Evolutionary conservation across 495 filamentous ascomycete genomes (phyloP), one percentile per base, ranked within the genome.

Genomic region (Aspergillus ellipticus): DNA sequence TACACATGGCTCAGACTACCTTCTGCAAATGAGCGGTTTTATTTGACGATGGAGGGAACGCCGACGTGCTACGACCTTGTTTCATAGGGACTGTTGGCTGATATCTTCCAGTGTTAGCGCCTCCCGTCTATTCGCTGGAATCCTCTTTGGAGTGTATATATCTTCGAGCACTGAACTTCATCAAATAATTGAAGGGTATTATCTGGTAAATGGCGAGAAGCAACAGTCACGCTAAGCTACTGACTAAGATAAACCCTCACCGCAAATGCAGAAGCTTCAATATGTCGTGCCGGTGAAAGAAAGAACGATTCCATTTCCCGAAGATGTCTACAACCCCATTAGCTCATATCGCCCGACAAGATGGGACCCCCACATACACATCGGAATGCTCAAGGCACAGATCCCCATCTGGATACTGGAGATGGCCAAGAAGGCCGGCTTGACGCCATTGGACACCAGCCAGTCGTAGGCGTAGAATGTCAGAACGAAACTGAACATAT

Each of bases 401-500:
- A 93, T 74, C 0, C 75, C 84, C 6, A 92, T 76, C 69, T 97
- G 91, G 13, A 93, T 82, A 49, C 85, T 87, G 10, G 81, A 86
- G 47, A 96, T 74, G 17, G 81, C 77, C 49, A 86, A 82, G 73
- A 97, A 95, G 0, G 82, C 79, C 10, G 76, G 76, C 56, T 76
- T 79, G 24, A 87, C 79, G 0, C 84, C 82, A 13, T 69, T 69
- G 41, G 66, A 62, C 21, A 86, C 70, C 9, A 97, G 71, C 92
- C 92, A 96, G 26, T 90, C 71, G 60, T 89, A 96, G 3, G 89
- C 90, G 55, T 80, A 84, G 55, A 84, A 92, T 0, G 92, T 96
- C 33, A 97, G 74, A 6, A 82, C 87, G 60, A 96, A 96, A 62
- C 84, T 88, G 75, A 97, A 94, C 54, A 96, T 78, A 59, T 96